These are phyloP conservation scores for Aspergillus sp. DNA, from an alignment of 2,329 filamentous ascomycete species.

Conservation along the genomic window DNA sequence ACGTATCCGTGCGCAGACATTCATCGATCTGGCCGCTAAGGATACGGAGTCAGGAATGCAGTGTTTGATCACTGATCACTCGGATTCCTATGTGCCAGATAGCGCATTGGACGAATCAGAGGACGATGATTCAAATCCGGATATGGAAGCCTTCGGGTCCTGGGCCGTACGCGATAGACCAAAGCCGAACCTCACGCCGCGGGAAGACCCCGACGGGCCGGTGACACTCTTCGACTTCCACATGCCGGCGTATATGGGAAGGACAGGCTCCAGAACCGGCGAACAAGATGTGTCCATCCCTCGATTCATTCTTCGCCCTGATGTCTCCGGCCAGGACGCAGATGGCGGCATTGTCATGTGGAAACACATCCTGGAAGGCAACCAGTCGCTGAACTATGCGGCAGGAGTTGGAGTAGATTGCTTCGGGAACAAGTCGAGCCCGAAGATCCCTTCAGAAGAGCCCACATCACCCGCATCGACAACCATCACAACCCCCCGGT, in stretches of 20 bases:
- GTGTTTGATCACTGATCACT: conserved; percentile 36
- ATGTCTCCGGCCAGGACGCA: conserved; percentile 34
- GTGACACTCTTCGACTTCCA: conserved; percentile 34
- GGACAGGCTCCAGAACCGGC: conserved; percentile 20
- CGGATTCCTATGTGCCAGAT: conserved; percentile 30
- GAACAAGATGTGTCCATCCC: conserved; percentile 26
- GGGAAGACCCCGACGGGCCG: conserved; percentile 19
- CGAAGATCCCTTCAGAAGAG: conserved; percentile 20
- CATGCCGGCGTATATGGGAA: conserved; percentile 37
- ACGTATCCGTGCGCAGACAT: conserved; percentile 38
- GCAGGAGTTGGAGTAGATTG: conserved; percentile 27
- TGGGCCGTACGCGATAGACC: conserved; percentile 19
- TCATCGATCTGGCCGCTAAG: conserved; percentile 37
- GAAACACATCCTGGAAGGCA: conserved; percentile 37
- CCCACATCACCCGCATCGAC: conserved; percentile 25
- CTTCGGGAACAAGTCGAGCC: conserved; percentile 19
- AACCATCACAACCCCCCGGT: conserved; percentile 23
- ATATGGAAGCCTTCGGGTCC: conserved; percentile 26
- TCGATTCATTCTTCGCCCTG: conserved; percentile 34
- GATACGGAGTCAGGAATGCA: conserved; percentile 34
- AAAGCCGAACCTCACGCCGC: conserved; percentile 11
- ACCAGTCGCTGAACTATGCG: conserved; percentile 32
- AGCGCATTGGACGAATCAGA: conserved; percentile 20
- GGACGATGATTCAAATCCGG: conserved; percentile 25
- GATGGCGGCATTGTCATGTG: conserved; percentile 39